A percentile compares a stretch with the other conserved stretches of the same genome.
phyloP scores from a whole-genome alignment of 2,329 filamentous ascomycete genomes.

The Fusarium pilosicola region DNA sequence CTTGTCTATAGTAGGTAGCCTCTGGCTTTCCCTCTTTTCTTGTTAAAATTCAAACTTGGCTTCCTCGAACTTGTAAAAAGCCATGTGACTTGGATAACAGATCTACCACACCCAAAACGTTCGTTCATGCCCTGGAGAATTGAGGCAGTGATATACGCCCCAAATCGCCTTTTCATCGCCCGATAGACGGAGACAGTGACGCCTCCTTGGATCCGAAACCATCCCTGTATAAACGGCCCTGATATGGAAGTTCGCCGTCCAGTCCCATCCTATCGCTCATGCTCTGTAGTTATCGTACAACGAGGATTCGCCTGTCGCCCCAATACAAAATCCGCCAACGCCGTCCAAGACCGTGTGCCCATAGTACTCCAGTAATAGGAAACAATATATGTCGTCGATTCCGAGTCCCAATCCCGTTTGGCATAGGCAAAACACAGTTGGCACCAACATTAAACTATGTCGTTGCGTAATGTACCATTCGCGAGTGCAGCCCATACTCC shows the following conservation, averaged over 20 bases:
- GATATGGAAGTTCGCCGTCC: background rate
- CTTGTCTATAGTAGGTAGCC: slow-evolving; percentile 28
- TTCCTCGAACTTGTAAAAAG: slow-evolving; percentile 21
- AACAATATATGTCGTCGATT: slow-evolving; percentile 37
- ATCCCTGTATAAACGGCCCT: slow-evolving; percentile 9
- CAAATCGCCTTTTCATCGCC: slow-evolving; percentile 5
- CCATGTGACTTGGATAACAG: slow-evolving; percentile 41
- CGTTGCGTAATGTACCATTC: slow-evolving; percentile 36
- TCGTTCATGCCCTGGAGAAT: slow-evolving; percentile 27
- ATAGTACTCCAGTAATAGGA: slow-evolving; percentile 43
- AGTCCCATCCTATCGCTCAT: slow-evolving; percentile 31
- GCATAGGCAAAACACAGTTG: slow-evolving; percentile 32
- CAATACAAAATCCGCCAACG: slow-evolving; percentile 45
- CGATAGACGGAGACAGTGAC: background rate
- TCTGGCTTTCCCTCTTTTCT: slow-evolving; percentile 19
- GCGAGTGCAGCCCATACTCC: slow-evolving; percentile 36
- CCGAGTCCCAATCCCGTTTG: slow-evolving; percentile 25
- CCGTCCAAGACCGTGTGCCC: slow-evolving; percentile 43
- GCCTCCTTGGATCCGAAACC: slow-evolving; percentile 22
- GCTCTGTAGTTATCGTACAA: slow-evolving; percentile 47
- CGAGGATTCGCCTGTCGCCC: slow-evolving; percentile 39
- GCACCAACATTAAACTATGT: slow-evolving; percentile 36
- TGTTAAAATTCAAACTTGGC: slow-evolving; percentile 33
- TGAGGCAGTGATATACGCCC: background rate
- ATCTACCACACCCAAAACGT: slow-evolving; percentile 37